These are phyloP conservation scores for Schwanniomyces yamadae DNA, from an alignment of 805 yeast genomes.

Conservation along the genomic window DNA sequence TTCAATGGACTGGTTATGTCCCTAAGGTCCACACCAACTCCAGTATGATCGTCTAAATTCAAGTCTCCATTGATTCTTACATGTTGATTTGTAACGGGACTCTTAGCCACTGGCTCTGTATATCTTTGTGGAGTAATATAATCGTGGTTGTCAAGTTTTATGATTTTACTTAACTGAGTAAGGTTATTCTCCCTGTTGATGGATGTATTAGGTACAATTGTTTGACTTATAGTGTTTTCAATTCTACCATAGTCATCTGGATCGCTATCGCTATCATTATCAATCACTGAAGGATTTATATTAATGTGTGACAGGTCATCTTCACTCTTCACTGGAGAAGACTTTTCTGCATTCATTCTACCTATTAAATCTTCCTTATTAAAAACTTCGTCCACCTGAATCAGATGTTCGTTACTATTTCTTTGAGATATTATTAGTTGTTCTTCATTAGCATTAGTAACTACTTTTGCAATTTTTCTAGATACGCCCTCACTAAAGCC, in stretches of 20 bases:
- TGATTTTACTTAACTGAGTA: conserved; percentile 19
- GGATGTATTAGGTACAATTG: conserved; percentile 14
- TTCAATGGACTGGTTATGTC: conserved; percentile 28
- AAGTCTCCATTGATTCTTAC: conserved; percentile 19
- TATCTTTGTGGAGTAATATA: conserved; percentile 29
- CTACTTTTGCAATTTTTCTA: conserved; percentile 20
- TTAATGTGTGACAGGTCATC: not conserved
- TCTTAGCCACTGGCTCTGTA: conserved; percentile 30
- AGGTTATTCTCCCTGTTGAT: conserved; percentile 9
- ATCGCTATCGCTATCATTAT: conserved; percentile 26
- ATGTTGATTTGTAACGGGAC: conserved; percentile 27
- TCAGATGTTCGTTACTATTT: conserved; percentile 9
- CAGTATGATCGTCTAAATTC: conserved; percentile 12
- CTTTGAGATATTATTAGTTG: not conserved
- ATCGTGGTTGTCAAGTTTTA: conserved; percentile 12
- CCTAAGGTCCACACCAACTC: conserved; percentile 11
- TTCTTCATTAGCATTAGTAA: conserved; percentile 18
- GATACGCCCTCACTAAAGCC: not conserved
- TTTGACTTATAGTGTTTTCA: conserved; percentile 20
- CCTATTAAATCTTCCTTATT: conserved; percentile 25
- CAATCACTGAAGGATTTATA: conserved; percentile 14
- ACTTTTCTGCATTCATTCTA: conserved; percentile 11
- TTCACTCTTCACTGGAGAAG: conserved; percentile 8
- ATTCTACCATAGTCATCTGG: conserved; percentile 22
- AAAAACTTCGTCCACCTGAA: conserved; percentile 22